Evolutionary conservation across 345 rosid species (phyloP).

Genomic region (Citrus maxima): DNA sequence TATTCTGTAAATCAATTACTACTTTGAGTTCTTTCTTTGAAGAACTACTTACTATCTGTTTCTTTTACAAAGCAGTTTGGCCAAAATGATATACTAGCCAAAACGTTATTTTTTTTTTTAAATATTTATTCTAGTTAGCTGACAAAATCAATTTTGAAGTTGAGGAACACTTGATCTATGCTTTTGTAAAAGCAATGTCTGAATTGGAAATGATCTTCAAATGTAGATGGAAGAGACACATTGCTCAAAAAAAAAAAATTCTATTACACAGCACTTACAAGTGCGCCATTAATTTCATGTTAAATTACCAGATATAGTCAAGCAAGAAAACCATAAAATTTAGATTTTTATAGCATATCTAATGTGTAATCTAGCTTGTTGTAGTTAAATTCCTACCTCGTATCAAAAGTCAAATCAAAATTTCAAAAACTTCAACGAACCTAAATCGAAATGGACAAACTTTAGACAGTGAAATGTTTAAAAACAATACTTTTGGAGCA

Average conservation of each 20-base stretch:
- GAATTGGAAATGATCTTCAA: background rate
- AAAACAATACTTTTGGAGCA: conserved; percentile 64
- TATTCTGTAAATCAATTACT: background rate
- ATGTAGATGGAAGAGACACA: background rate
- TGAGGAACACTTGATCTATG: background rate
- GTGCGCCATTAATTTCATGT: background rate
- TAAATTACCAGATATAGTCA: background rate
- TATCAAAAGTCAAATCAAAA: background rate
- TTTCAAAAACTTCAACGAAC: background rate
- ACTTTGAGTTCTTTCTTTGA: background rate
- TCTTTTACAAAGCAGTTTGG: background rate
- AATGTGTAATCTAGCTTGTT: background rate
- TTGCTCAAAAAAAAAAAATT: background rate
- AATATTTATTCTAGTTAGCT: background rate
- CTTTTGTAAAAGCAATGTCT: background rate
- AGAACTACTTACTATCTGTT: background rate
- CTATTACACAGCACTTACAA: no score
- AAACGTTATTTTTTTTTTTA: background rate
- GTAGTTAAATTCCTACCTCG: background rate
- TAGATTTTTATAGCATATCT: background rate
- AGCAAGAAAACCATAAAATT: background rate
- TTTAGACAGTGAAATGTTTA: background rate
- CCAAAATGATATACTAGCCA: background rate
- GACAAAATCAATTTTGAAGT: background rate
- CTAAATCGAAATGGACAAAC: background rate